Conservation (phyloP, 352 stramenopile genomes). For the Phytopythium mirpurense region DNA sequence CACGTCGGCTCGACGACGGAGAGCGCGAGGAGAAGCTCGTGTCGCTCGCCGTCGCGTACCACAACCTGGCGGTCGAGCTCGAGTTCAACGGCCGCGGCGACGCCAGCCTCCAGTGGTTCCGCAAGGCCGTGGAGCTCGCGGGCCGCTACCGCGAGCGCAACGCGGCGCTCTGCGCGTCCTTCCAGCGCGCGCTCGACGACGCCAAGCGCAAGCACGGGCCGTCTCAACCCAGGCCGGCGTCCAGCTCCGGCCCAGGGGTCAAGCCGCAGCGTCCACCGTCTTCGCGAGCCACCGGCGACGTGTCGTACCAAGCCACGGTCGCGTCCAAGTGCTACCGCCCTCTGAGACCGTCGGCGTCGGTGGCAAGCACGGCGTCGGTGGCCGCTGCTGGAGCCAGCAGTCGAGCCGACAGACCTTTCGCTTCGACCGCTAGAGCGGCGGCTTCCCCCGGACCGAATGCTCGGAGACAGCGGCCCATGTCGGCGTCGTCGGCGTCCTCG, state of each 20-base stretch:
- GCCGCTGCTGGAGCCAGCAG: background rate
- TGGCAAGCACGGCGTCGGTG: background rate
- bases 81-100: slow-evolving; percentile 70
- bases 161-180: slow-evolving; percentile 51
- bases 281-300: slow-evolving; percentile 10
- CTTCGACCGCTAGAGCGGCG: background rate
- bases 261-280: slow-evolving; percentile 19
- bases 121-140: slow-evolving; percentile 71
- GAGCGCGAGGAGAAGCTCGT: slow-evolving; percentile 71
- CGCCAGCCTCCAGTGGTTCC: slow-evolving; percentile 80
- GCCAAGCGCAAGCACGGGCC: slow-evolving; percentile 45
- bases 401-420: slow-evolving; percentile 6
- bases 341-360: slow-evolving; percentile 34
- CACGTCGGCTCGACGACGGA: slow-evolving; percentile 39
- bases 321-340: slow-evolving; percentile 60
- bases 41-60: slow-evolving; percentile 70
- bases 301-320: slow-evolving; percentile 60
- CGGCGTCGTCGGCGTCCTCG: slow-evolving; percentile 15
- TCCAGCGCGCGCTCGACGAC: slow-evolving; percentile 67
- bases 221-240: background rate
- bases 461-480: slow-evolving; percentile 22
- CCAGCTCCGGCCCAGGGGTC: background rate
- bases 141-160: slow-evolving; percentile 63
- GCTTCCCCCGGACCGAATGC: slow-evolving; percentile 9
- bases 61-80: slow-evolving; percentile 74